Evolutionary conservation across 176 grass and related monocot genomes (phyloP).

Genomic region (Poa annua): DNA sequence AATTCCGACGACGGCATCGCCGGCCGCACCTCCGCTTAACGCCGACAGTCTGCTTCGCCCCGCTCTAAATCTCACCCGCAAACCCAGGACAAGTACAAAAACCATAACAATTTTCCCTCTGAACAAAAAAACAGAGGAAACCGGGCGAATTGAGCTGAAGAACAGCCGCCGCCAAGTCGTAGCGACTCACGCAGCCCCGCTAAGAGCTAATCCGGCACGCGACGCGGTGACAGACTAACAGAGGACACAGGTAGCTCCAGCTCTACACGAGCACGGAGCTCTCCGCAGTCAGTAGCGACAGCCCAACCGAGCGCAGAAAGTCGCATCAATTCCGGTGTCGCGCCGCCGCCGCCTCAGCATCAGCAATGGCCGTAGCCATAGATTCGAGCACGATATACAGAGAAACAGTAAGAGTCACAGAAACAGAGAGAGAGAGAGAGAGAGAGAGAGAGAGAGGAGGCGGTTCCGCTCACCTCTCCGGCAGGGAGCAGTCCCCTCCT

Average conservation of each 20-base stretch:
- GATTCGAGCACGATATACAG: neutral
- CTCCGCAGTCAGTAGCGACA: neutral
- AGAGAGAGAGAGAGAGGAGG: neutral
- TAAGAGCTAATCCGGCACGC: neutral
- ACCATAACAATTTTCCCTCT: neutral
- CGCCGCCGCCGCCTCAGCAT: neutral
- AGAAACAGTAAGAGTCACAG: neutral
- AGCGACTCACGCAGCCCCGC: neutral
- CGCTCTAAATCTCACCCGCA: slow-evolving; percentile 4
- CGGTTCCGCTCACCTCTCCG: slow-evolving; percentile 37
- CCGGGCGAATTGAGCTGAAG: too few species aligned
- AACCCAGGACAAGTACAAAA: neutral
- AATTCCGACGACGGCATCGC: neutral
- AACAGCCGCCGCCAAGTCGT: neutral
- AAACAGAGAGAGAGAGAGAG: too few species aligned
- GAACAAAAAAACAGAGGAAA: neutral
- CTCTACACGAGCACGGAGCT: neutral
- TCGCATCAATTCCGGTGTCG: neutral
- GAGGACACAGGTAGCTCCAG: neutral
- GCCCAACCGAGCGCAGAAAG: neutral
- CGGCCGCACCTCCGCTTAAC: neutral
- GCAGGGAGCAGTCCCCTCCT: slow-evolving; percentile 35
- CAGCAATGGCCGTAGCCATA: slow-evolving; percentile 41
- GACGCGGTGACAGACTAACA: neutral
- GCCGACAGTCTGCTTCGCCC: neutral